Base-by-base conservation (phyloP, 495 filamentous ascomycete species). In the Pyrenopolyporus hunteri region DNA sequence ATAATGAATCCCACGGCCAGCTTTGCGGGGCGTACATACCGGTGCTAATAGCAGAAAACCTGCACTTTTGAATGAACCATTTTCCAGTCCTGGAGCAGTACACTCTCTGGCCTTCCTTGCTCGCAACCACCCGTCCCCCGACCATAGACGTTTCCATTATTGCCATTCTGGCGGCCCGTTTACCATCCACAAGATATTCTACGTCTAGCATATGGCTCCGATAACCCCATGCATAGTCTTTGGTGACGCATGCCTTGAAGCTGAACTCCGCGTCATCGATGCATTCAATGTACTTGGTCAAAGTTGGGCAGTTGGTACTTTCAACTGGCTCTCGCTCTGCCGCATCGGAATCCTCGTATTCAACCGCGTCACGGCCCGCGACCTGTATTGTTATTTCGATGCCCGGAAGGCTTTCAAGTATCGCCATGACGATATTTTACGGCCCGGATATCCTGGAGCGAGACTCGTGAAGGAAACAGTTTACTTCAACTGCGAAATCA, bases 231-330 rank as follows among this genome's bases (percentile, higher is more conserved):
- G 16, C 23, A 16, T 66, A 64, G 17, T 46, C 13, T 1, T 17
- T 4, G 6, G 29, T 26, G 1, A 51, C 10, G 7, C 0, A 3
- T 1, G 23, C 10, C 17, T 47, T 51, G n/a, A 77, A 61, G 8
- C 6, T 17, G 37, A 74, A 77, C 39, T 71, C 49, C 0, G 65
- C 55, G 13, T 56, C 59, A 13, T 71, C 64, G 8, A 63, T 45
- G 22, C 67, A 71, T 56, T 76, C 69, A 11, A 77, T 66, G 47
- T 74, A 77, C 26, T 63, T 73, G 2, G 58, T 42, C 23, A 51
- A 61, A 31, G 28, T 61, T 23, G 32, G 51, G 31, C 6, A 37
- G 2, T 6, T 6, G n/a, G 35, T 19, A 6, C 22, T 11, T 8
- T 2, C 17, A 8, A 2, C 1, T 22, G 16, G 7, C n/a, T 54